Evolutionary conservation across 2,329 filamentous ascomycete species (phyloP), one percentile per base, ranked within the genome.

Genomic region (Ascochyta fabae): DNA sequence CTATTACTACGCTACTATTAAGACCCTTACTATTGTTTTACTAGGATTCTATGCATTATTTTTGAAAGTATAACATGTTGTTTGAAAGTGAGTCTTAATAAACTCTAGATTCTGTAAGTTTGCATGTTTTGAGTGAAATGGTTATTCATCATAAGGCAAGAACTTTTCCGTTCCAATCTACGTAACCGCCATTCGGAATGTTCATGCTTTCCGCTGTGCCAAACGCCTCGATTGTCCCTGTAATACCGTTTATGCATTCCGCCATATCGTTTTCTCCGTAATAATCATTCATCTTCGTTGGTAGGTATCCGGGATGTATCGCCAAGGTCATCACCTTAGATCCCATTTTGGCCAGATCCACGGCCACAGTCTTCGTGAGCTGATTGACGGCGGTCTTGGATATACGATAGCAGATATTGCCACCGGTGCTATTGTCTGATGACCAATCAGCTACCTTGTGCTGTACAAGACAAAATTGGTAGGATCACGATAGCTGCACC

Each of bases 271-370:
- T 34, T 15, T 45, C 42, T 45, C 42, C 42, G 16, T 45, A 45
- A 33, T 45, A 45, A 33, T 45, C 42, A 34, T 45, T 45, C 42
- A 45, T 45, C 42, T 45, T 45, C 23, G 42, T 45, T 34, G 42
- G 42, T 16, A 45, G 16, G 29, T 45, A 45, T 22, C 42, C 42
- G 9, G 42, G 42, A 34, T 45, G 42, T 34, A 45, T 45, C n/a
- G 42, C 42, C 23, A 45, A 34, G 8, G 29, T 34, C 34, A 45
- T 45, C 27, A 45, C 42, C 8, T 45, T 23, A 13, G 29, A 45
- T 3, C 27, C 27, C 27, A 45, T 23, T 15, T 45, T 33, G 23
- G 29, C 42, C 42, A 45, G 16, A 45, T 45, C 42, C 22, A 45
- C 42, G 13, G 42, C 27, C 27, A 45, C 16, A 23, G 42, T 45